Conservation (phyloP, 805 yeast species). For the Priceomyces melissophilus region DNA sequence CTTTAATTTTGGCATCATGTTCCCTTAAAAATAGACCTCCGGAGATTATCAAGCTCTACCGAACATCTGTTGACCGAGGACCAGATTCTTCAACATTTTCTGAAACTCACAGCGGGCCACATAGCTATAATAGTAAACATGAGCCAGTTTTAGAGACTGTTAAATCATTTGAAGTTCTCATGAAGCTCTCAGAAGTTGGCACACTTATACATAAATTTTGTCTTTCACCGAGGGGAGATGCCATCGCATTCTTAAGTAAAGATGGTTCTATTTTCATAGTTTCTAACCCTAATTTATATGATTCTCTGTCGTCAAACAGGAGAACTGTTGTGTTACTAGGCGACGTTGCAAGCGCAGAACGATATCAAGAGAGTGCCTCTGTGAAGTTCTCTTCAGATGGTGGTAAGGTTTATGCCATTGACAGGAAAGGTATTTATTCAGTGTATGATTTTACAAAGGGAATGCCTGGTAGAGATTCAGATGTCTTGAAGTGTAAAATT, state of each 20-base stretch:
- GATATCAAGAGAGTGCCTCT: conserved; percentile 75
- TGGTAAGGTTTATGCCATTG: conserved; percentile 69
- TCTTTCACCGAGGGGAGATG: conserved; percentile 82
- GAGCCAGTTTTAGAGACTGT: conserved; percentile 42
- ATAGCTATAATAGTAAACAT: conserved; percentile 15
- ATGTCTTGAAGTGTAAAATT: conserved; percentile 64
- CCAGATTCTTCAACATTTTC: conserved; percentile 5
- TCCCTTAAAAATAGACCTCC: conserved; percentile 33
- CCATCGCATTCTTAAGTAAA: conserved; percentile 75
- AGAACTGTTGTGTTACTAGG: conserved; percentile 66
- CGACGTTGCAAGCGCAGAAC: conserved; percentile 72
- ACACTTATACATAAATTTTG: conserved; percentile 69
- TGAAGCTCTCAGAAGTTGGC: conserved; percentile 78
- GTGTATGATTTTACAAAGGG: conserved; percentile 90
- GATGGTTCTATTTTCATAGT: conserved; percentile 73
- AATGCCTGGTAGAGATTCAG: conserved; percentile 61
- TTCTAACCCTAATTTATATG: conserved; percentile 48
- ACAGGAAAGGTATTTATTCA: conserved; percentile 74
- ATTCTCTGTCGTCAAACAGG: conserved; percentile 16
- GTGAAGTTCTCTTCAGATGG: conserved; percentile 77
- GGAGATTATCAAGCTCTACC: conserved; percentile 30
- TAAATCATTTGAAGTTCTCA: conserved; percentile 28
- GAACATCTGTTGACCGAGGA: conserved; percentile 47
- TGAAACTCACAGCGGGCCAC: conserved; percentile 20
- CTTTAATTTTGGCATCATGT: conserved; percentile 35